These are phyloP conservation scores for Hyphopichia burtonii DNA, from an alignment of 1,139 yeast genomes.

Conservation along the genomic window DNA sequence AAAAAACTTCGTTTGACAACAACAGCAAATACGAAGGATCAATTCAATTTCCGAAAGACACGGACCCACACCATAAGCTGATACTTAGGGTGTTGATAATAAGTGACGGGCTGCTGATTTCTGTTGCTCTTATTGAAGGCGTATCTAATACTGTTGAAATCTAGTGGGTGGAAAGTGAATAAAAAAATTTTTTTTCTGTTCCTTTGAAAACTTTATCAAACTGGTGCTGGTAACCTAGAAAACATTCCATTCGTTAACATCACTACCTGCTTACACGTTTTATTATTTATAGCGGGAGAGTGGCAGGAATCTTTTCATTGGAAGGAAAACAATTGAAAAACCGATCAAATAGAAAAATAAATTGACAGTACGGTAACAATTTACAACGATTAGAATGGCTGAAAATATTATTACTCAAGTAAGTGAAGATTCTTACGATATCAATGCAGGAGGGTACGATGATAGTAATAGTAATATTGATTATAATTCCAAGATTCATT, in stretches of 20 bases:
- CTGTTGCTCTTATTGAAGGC: too few relatives aligned
- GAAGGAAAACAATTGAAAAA: too few relatives aligned
- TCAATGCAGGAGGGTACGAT: constrained; percentile 14
- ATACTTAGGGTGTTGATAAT: too few relatives aligned
- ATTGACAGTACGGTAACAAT: too few relatives aligned
- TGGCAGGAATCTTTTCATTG: too few relatives aligned
- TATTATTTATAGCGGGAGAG: background rate
- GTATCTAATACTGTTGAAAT: too few relatives aligned
- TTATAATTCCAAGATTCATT: constrained; percentile 60
- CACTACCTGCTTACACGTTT: background rate
- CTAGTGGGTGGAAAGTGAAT: too few relatives aligned
- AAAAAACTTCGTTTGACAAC: background rate
- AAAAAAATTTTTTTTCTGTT: too few relatives aligned
- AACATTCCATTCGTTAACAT: background rate
- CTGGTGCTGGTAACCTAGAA: constrained; percentile 7
- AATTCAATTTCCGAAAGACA: too few relatives aligned
- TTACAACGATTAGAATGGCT: constrained; percentile 20
- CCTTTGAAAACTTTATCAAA: background rate
- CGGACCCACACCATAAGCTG: too few relatives aligned
- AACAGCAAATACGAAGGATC: background rate
- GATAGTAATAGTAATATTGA: constrained; percentile 40
- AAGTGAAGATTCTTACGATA: constrained; percentile 35
- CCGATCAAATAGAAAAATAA: too few relatives aligned
- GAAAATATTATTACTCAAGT: constrained; percentile 67
- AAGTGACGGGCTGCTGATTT: too few relatives aligned